Percentiles rank a stretch among this genome's conserved stretches.
Conservation (phyloP, 2,329 filamentous ascomycete genomes). For the Alternaria novae-zelandiae region DNA sequence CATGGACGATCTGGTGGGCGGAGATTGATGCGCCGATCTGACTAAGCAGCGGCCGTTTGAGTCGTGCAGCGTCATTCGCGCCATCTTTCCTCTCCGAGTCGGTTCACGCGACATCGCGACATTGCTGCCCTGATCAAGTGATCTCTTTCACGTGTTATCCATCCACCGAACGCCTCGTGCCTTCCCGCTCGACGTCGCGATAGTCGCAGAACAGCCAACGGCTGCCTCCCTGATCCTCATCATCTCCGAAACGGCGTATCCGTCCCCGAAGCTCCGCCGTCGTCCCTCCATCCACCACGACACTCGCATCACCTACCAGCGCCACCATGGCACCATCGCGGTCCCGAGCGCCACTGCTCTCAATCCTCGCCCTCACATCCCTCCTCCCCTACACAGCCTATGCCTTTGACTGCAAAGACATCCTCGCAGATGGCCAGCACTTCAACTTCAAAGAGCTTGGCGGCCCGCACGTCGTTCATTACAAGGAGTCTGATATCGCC, state of each 20-base stretch:
- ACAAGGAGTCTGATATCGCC: conserved; percentile 50
- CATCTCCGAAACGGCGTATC: conserved; percentile 10
- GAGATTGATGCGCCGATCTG: not conserved
- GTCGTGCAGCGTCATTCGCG: conserved; percentile 21
- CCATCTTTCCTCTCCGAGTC: conserved; percentile 14
- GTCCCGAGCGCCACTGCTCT: conserved; percentile 29
- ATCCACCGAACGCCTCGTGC: not conserved
- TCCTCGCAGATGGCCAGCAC: conserved; percentile 63
- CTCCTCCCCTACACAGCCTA: conserved; percentile 35
- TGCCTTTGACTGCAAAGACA: conserved; percentile 66
- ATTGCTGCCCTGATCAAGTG: conserved; percentile 17
- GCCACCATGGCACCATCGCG: conserved; percentile 37
- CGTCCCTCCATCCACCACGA: conserved; percentile 9
- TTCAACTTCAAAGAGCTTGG: conserved; percentile 70
- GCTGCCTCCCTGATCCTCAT: conserved; percentile 3
- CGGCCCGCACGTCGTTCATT: conserved; percentile 73
- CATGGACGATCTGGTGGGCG: not conserved
- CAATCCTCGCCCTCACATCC: conserved; percentile 30
- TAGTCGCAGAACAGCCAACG: not conserved
- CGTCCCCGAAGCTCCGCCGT: conserved; percentile 1
- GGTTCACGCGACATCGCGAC: conserved; percentile 24
- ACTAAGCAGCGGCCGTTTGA: conserved; percentile 17
- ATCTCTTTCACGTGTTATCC: not conserved
- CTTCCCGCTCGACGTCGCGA: conserved; percentile 1
- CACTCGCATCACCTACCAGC: conserved; percentile 19